Base-by-base conservation (phyloP, 1,284 basidiomycete species). In the Ceratorhiza oryzae-sativae region DNA sequence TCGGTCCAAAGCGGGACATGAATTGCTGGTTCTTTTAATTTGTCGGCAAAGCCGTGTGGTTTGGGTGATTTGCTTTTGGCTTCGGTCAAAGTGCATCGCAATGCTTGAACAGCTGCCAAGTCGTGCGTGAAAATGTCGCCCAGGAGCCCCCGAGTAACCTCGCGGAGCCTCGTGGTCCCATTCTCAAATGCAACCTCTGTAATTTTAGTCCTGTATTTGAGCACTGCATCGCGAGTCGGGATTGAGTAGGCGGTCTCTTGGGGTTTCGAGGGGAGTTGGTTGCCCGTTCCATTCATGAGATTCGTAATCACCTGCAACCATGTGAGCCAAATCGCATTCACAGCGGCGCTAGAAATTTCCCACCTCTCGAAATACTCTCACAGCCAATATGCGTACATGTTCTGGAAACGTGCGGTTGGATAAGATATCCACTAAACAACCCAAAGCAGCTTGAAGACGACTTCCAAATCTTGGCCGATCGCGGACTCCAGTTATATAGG, bases 391-490 rank as follows among this genome's bases (percentile, higher is more conserved):
- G 23, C 63, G 51, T 9, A 36, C 49, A 20, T 42, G 49, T 5
- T 68, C 51, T 3, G 63, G 36, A 15, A 68, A 20, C 18, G 27
- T 20, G 13, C 36, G 51, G 20, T 68, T 56, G 2, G 51, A 27
- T 41, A 45, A 18, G 18, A 68, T 13, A 10, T 75, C 88, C 10
- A 48, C 36, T 25, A 68, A 27, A 45, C 56, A 68, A 27, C 36
- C 87, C 27, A 87, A 81, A 34, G 90, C 83, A 77, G 87, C 88
- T 3, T 89, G 89, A 8, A 95, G 81, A n/a, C 90, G 83, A 71
- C 89, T 87, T 5, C 82, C 83, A 78, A 91, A 92, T 3, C 82
- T 82, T 9, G 83, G 78, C 41, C 82, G 80, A 58, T 84, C 81
- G 74, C 83, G 84, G 48, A 91, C 79, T 6, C 86, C 86, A 73